Conservation (phyloP, 306 rosid species). For the Sindora glabra region DNA sequence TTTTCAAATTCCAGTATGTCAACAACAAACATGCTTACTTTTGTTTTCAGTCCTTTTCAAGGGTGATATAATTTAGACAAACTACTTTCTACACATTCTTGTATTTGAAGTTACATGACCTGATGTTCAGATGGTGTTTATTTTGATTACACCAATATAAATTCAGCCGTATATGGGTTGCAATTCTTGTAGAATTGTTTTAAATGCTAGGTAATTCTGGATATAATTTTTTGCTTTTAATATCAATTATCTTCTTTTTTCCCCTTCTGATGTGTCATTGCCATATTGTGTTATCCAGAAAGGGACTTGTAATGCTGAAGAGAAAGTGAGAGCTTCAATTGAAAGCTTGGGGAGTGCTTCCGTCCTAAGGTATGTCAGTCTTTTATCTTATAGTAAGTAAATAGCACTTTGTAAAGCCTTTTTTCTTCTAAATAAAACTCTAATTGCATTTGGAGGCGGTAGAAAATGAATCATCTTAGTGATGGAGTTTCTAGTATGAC, state of each 20-base stretch:
- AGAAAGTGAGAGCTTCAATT: slow-evolving; percentile 60
- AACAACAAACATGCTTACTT: not conserved
- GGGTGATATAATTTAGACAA: not conserved
- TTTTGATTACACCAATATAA: not conserved
- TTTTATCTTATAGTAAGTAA: not conserved
- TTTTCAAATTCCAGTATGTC: not conserved
- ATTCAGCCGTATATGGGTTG: not conserved
- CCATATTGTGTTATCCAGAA: slow-evolving; percentile 35
- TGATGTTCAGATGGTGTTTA: not conserved
- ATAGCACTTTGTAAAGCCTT: not conserved
- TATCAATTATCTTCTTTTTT: not conserved
- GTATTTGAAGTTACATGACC: not conserved
- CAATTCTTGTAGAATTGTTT: not conserved
- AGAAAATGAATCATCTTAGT: not conserved
- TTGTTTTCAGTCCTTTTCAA: not conserved
- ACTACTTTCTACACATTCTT: not conserved
- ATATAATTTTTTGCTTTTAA: not conserved
- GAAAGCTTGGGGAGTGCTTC: slow-evolving; percentile 79
- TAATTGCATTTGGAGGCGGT: not conserved
- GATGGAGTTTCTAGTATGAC: not conserved
- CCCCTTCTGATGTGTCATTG: not conserved
- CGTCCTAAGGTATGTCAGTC: slow-evolving; percentile 44
- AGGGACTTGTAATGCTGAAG: slow-evolving; percentile 55
- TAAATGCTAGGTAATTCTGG: no score
- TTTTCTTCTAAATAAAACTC: not conserved